Conservation (phyloP, 768 basidiomycete genomes). For the Russula olivacea region DNA sequence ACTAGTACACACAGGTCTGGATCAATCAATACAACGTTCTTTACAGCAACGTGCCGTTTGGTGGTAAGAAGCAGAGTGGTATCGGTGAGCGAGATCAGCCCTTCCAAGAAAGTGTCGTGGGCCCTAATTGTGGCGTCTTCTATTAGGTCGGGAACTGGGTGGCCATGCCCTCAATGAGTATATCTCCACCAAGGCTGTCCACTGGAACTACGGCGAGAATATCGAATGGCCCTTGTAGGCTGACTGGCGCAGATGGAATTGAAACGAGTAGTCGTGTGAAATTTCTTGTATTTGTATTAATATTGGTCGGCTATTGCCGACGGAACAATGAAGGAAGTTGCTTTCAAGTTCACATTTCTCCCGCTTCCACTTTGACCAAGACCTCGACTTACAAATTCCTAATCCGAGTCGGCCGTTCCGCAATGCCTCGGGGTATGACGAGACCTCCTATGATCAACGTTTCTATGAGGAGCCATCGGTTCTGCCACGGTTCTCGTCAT, state of each 20-base stretch:
- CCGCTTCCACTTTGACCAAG: neutral
- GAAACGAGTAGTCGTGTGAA: neutral
- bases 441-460: neutral
- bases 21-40: constrained; percentile 84
- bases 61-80: constrained; percentile 91
- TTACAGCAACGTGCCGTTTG: constrained; percentile 88
- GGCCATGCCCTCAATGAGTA: constrained; percentile 82
- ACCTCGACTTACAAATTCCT: too few relatives aligned
- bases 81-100: constrained; percentile 47
- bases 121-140: neutral
- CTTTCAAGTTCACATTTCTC: neutral
- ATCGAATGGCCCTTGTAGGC: constrained; percentile 68
- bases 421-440: neutral
- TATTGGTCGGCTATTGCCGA: constrained; percentile 2
- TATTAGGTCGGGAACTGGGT: constrained; percentile 77
- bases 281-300: neutral
- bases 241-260: neutral
- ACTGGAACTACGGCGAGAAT: constrained; percentile 84
- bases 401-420: too few relatives aligned
- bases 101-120: neutral
- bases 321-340: neutral
- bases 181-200: constrained; percentile 73
- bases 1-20: constrained; percentile 57
- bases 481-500: neutral
- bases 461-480: neutral